phyloP scores from a whole-genome alignment of 176 grass and related monocot genomes.

The Puccinellia tenuiflora region DNA sequence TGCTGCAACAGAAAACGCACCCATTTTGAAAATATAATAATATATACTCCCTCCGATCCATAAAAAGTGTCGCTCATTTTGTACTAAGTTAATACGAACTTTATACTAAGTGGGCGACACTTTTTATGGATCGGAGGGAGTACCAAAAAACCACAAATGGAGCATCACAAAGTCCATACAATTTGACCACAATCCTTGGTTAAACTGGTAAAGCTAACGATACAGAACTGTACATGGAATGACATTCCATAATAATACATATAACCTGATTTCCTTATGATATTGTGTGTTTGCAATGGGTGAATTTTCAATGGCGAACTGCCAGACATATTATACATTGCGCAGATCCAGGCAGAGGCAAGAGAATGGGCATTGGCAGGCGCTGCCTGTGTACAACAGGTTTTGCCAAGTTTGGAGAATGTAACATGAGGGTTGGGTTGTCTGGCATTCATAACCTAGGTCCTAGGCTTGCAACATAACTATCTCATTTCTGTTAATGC shows the following conservation, averaged over 20 bases:
- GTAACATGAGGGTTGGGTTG: background rate
- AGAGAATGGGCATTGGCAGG: background rate
- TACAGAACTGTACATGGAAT: background rate
- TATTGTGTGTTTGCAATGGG: background rate
- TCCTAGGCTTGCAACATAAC: background rate
- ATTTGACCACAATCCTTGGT: background rate
- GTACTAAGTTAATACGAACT: too few relatives aligned
- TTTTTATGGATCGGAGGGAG: too few relatives aligned
- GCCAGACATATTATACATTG: background rate
- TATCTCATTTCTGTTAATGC: background rate
- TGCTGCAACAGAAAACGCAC: background rate
- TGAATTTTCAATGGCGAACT: background rate
- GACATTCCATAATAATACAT: background rate
- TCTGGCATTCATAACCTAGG: background rate
- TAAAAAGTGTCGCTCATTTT: too few relatives aligned
- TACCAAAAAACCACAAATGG: background rate
- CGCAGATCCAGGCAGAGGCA: background rate
- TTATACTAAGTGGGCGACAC: too few relatives aligned
- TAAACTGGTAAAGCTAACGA: background rate
- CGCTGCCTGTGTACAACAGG: background rate
- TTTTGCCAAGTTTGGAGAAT: background rate
- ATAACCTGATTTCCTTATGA: background rate
- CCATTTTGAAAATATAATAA: background rate
- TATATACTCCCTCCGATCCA: too few relatives aligned
- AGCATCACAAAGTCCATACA: background rate